phyloP scores from a whole-genome alignment of 169 alveolate genomes.

The Plasmodium gonderi region DNA sequence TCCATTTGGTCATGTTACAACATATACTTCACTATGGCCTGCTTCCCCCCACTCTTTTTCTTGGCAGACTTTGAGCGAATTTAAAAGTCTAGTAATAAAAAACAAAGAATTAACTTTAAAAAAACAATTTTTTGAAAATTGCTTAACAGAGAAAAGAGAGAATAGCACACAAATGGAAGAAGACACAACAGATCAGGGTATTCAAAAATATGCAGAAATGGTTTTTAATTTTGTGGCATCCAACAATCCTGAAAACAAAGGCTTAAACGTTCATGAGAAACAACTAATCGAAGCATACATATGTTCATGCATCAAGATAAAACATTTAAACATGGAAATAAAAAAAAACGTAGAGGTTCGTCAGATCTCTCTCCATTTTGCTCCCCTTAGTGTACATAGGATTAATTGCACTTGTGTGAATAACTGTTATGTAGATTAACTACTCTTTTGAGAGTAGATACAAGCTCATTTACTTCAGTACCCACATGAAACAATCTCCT shows the following conservation, averaged over 20 bases:
- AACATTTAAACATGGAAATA: slow-evolving; percentile 37
- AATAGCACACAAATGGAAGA: background rate
- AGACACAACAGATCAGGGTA: background rate
- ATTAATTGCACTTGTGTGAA: too few relatives aligned
- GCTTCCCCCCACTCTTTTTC: background rate
- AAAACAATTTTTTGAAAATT: slow-evolving; percentile 11
- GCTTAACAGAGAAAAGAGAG: slow-evolving; percentile 16
- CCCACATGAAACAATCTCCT: too few relatives aligned
- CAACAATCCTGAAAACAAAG: slow-evolving; percentile 9
- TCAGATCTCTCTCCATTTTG: background rate
- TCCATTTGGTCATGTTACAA: too few relatives aligned
- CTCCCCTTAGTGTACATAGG: background rate
- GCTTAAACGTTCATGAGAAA: slow-evolving; percentile 45
- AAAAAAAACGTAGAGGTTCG: slow-evolving; percentile 21
- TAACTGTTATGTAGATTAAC: too few relatives aligned
- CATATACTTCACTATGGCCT: too few relatives aligned
- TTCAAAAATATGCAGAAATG: slow-evolving; percentile 40
- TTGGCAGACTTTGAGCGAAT: slow-evolving; percentile 20
- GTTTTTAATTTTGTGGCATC: slow-evolving; percentile 14
- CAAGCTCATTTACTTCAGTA: too few relatives aligned
- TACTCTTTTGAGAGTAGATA: too few relatives aligned
- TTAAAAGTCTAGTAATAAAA: slow-evolving; percentile 1
- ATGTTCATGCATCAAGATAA: slow-evolving; percentile 51
- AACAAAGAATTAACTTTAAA: slow-evolving; percentile 26
- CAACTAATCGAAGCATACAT: slow-evolving; percentile 67